Conservation (phyloP, 805 yeast species). For the Lipomyces oligophaga region DNA sequence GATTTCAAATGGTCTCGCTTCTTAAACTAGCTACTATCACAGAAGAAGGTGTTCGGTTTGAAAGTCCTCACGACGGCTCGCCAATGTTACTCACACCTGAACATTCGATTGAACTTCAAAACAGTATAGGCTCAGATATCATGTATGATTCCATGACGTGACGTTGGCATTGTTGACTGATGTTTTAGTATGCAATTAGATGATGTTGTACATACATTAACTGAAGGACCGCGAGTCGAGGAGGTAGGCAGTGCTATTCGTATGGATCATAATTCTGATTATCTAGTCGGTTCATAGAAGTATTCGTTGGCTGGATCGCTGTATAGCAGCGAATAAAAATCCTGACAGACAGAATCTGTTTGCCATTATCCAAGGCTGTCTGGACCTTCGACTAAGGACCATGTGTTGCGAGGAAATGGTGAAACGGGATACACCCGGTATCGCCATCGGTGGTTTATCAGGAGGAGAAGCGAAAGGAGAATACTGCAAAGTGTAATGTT, state of each 20-base stretch:
- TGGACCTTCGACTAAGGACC: conserved; percentile 40
- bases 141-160: conserved; percentile 30
- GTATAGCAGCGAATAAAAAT: conserved; percentile 44
- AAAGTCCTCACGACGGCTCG: conserved; percentile 46
- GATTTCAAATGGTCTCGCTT: conserved; percentile 46
- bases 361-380: conserved; percentile 47
- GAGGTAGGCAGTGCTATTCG: too few species aligned
- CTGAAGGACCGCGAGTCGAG: conserved; percentile 45
- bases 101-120: conserved; percentile 46
- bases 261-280: background rate
- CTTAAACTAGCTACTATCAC: conserved; percentile 46
- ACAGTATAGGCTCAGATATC: conserved; percentile 45
- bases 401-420: conserved; percentile 44
- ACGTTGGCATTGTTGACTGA: background rate
- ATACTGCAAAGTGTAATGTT: conserved; percentile 41
- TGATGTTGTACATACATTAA: conserved; percentile 45
- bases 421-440: conserved; percentile 45
- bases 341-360: conserved; percentile 44
- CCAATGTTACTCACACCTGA: conserved; percentile 48
- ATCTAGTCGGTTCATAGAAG: conserved; percentile 42
- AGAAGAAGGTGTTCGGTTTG: conserved; percentile 46
- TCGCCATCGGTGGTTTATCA: conserved; percentile 47
- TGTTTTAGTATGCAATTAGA: conserved; percentile 43
- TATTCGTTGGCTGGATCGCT: conserved; percentile 46
- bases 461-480: conserved; percentile 46